Evolutionary conservation across 2,329 filamentous ascomycete species (phyloP).

Genomic region (Chaetoscypha palmicola): DNA sequence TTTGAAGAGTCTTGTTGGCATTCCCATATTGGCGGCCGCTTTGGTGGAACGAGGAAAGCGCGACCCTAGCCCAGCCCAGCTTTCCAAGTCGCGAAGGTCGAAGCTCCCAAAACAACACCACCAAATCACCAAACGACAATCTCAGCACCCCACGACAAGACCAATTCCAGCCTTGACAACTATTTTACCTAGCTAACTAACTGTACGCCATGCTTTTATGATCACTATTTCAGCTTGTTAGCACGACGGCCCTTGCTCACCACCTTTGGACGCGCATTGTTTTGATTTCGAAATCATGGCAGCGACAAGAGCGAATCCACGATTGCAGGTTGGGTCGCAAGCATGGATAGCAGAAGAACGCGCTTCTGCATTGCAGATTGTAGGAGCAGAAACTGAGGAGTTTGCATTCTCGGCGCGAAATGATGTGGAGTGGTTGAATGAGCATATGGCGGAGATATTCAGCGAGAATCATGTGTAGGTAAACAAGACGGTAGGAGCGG

Average conservation of each 20-base stretch:
- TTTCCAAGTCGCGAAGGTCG: slow-evolving; percentile 5
- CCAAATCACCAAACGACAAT: slow-evolving; percentile 11
- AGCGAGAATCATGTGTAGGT: slow-evolving; percentile 78
- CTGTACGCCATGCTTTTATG: background rate
- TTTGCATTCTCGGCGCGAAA: slow-evolving; percentile 88
- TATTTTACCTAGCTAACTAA: slow-evolving; percentile 2
- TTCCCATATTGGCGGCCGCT: background rate
- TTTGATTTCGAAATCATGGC: slow-evolving; percentile 30
- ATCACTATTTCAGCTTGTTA: background rate
- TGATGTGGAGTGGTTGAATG: slow-evolving; percentile 96
- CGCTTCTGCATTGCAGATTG: slow-evolving; percentile 66
- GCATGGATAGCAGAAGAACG: slow-evolving; percentile 85
- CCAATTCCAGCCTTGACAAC: slow-evolving; percentile 5
- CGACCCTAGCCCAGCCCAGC: slow-evolving; percentile 5
- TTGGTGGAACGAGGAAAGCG: background rate
- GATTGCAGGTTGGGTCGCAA: slow-evolving; percentile 68
- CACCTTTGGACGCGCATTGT: slow-evolving; percentile 26
- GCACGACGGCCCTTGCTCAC: background rate
- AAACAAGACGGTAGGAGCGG: slow-evolving; percentile 18
- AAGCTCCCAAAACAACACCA: slow-evolving; percentile 22
- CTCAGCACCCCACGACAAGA: slow-evolving; percentile 13
- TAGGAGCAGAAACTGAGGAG: slow-evolving; percentile 80
- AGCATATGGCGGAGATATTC: slow-evolving; percentile 96
- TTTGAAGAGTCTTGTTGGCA: no score
- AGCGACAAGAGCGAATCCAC: slow-evolving; percentile 36